phyloP scores from a whole-genome alignment of 148 eudicot species.

The Arctostaphylos glauca region DNA sequence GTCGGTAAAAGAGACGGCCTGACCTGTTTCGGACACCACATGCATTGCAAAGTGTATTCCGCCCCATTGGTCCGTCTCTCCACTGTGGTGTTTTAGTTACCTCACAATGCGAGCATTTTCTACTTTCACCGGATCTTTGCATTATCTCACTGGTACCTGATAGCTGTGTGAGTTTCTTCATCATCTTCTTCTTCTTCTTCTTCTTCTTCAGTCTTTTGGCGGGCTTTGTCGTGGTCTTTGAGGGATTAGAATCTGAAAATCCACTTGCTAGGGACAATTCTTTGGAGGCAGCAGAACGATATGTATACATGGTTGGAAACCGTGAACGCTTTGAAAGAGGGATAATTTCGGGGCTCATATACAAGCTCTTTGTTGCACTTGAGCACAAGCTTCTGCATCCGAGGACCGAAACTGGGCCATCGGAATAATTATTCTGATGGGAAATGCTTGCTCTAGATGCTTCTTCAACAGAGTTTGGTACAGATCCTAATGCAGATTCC shows the following conservation, averaged over 20 bases:
- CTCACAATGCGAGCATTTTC: conserved; percentile 70
- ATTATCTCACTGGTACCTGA: neutral
- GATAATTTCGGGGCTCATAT: neutral
- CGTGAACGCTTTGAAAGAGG: conserved; percentile 30
- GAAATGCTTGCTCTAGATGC: neutral
- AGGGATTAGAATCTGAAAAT: conserved; percentile 3
- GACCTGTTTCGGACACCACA: conserved; percentile 89
- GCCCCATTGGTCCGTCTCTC: conserved; percentile 93
- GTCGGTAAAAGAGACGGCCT: conserved; percentile 82
- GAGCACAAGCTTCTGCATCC: conserved; percentile 29
- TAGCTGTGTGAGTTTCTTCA: conserved; percentile 5
- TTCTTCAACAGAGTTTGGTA: conserved; percentile 1
- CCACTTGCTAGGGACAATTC: neutral
- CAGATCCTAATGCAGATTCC: conserved; percentile 11
- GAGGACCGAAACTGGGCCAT: conserved; percentile 35
- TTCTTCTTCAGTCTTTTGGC: conserved; percentile 15
- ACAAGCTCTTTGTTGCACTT: neutral
- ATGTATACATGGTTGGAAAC: conserved; percentile 4
- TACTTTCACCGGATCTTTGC: neutral
- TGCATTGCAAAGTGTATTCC: conserved; percentile 86
- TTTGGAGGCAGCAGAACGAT: neutral
- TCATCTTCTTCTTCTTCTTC: conserved; percentile 26
- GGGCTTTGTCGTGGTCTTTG: neutral
- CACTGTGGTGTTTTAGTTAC: conserved; percentile 95
- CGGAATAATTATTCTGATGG: neutral